A percentile compares a stretch with the other conserved stretches of the same genome.
Evolutionary conservation across 257 asterid genomes (phyloP).

Genomic region (Fraxinus americana): DNA sequence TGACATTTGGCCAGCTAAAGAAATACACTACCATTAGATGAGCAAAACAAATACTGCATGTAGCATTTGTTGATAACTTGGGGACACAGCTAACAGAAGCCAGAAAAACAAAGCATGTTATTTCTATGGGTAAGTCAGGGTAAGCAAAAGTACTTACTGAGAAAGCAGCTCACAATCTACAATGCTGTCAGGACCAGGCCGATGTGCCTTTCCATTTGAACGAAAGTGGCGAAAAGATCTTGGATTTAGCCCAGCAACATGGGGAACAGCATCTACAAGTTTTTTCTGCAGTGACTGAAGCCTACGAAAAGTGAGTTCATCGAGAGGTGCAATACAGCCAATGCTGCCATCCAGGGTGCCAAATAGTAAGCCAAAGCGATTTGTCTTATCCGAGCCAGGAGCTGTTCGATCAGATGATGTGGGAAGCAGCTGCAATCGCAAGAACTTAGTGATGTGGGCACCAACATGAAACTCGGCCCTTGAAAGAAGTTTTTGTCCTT

Average conservation of each 20-base stretch:
- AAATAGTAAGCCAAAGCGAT: constrained; percentile 86
- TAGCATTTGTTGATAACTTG: neutral
- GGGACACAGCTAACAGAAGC: neutral
- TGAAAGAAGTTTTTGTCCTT: constrained; percentile 92
- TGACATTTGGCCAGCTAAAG: neutral
- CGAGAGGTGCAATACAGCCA: constrained; percentile 95
- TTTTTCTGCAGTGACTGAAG: constrained; percentile 93
- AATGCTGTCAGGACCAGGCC: constrained; percentile 97
- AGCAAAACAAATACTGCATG: neutral
- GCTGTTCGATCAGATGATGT: constrained; percentile 62
- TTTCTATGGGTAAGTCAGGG: constrained; percentile 1
- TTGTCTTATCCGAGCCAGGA: constrained; percentile 85
- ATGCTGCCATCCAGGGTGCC: constrained; percentile 95
- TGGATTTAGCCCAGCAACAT: constrained; percentile 94
- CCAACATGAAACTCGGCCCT: constrained; percentile 98
- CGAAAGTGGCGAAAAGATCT: constrained; percentile 79
- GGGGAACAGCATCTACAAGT: constrained; percentile 86
- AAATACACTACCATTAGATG: neutral
- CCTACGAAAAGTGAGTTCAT: constrained; percentile 92
- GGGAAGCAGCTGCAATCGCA: constrained; percentile 89
- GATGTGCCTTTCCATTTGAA: constrained; percentile 94
- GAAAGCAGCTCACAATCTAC: constrained; percentile 90
- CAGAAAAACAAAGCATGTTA: neutral
- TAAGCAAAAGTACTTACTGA: constrained; percentile 55
- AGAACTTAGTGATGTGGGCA: constrained; percentile 83